Evolutionary conservation across 495 filamentous ascomycete genomes (phyloP).

Genomic region (Aspergillus steynii): DNA sequence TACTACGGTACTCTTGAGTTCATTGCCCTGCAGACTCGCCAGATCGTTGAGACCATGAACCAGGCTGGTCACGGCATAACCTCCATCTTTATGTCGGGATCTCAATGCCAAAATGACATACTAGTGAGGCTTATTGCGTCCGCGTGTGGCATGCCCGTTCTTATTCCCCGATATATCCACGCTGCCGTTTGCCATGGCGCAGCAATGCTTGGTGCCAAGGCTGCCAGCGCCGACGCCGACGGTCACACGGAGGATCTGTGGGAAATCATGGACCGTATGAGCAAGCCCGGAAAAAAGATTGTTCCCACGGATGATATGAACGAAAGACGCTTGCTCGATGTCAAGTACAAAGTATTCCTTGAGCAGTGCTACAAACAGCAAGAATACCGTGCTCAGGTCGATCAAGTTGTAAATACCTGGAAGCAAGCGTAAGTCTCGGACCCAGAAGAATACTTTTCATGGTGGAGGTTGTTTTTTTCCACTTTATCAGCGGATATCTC

Average conservation of each 20-base stretch:
- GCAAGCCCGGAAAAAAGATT: slow-evolving; percentile 84
- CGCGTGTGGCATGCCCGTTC: slow-evolving; percentile 84
- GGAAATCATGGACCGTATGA: slow-evolving; percentile 97
- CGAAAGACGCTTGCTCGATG: slow-evolving; percentile 75
- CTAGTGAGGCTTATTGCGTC: slow-evolving; percentile 89
- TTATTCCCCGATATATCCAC: slow-evolving; percentile 88
- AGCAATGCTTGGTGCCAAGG: slow-evolving; percentile 95
- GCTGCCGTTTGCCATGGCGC: slow-evolving; percentile 97
- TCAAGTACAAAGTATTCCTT: slow-evolving; percentile 78
- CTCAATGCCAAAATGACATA: slow-evolving; percentile 93
- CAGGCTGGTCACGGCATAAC: slow-evolving; percentile 75
- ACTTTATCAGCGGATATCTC: too few relatives aligned
- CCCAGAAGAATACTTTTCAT: neutral
- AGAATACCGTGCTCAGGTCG: slow-evolving; percentile 61
- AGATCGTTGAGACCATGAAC: slow-evolving; percentile 95
- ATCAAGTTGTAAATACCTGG: slow-evolving; percentile 56
- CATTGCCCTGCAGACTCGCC: slow-evolving; percentile 91
- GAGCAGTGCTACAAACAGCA: slow-evolving; percentile 65
- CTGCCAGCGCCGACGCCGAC: slow-evolving; percentile 71
- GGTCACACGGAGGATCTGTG: slow-evolving; percentile 85
- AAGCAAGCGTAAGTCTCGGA: slow-evolving; percentile 1
- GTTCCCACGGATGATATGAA: slow-evolving; percentile 65
- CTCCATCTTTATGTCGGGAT: slow-evolving; percentile 97
- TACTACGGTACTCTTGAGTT: slow-evolving; percentile 97
- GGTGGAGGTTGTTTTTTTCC: too few relatives aligned